phyloP scores from a whole-genome alignment of 257 asterid species.

The Nicotiana obtusifolia region DNA sequence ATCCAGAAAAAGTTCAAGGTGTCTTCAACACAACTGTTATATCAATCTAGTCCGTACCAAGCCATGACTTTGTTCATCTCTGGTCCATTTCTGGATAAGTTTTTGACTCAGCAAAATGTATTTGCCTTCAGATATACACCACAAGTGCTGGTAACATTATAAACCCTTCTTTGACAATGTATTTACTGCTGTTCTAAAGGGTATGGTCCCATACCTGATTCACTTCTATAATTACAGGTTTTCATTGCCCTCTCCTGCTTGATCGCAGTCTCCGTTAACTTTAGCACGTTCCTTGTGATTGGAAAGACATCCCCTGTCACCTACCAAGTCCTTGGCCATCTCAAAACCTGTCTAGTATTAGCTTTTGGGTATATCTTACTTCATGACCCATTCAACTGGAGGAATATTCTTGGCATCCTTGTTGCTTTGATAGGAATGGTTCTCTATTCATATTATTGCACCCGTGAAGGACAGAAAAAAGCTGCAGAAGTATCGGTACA shows the following conservation, averaged over 20 bases:
- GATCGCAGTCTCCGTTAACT: conserved; percentile 68
- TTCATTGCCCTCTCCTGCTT: conserved; percentile 63
- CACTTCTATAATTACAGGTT: conserved; percentile 37
- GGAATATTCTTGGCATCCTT: conserved; percentile 56
- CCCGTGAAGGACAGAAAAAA: conserved; percentile 45
- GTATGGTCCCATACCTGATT: conserved; percentile 24
- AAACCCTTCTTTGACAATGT: conserved; percentile 1
- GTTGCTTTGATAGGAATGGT: conserved; percentile 62
- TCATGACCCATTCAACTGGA: conserved; percentile 60
- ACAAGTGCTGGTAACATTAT: conserved; percentile 50
- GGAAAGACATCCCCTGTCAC: conserved; percentile 82
- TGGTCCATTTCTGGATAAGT: conserved; percentile 77
- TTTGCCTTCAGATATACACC: conserved; percentile 72
- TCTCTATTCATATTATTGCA: conserved; percentile 56
- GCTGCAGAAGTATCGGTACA: conserved; percentile 34
- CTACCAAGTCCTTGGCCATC: conserved; percentile 76
- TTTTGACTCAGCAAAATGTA: conserved; percentile 65
- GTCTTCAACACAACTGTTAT: conserved; percentile 84
- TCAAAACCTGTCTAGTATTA: conserved; percentile 65
- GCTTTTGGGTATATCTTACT: conserved; percentile 58
- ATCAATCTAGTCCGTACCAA: conserved; percentile 82
- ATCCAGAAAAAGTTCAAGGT: conserved; percentile 81
- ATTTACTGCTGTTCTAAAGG: conserved; percentile 2
- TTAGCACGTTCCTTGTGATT: conserved; percentile 72
- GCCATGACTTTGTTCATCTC: conserved; percentile 67